These are phyloP conservation scores for Gynostemma pentaphyllum DNA, from an alignment of 306 rosid genomes.

Conservation along the genomic window DNA sequence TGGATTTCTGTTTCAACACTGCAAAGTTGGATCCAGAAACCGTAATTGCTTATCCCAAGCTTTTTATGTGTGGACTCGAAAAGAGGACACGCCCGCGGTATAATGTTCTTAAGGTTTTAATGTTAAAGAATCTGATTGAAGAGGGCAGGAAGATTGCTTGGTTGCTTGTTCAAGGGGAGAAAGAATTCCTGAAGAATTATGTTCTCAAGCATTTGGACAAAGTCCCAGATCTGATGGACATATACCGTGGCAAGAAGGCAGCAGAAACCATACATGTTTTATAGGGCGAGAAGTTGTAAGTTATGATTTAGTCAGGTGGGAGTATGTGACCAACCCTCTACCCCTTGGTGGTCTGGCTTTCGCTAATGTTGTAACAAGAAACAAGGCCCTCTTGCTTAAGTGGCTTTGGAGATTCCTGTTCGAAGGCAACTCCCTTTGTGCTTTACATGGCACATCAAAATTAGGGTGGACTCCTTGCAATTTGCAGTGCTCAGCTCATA, in stretches of 20 bases:
- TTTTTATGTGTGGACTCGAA: background rate
- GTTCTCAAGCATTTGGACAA: background rate
- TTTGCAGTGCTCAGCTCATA: no score
- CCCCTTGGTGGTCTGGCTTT: no score
- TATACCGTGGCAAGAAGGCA: background rate
- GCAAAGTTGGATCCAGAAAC: background rate
- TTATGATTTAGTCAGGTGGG: no score
- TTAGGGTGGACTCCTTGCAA: no score
- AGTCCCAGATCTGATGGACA: background rate
- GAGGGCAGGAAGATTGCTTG: background rate
- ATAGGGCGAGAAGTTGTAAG: background rate
- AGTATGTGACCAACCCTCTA: no score
- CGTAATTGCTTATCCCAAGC: background rate
- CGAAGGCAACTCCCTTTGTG: no score
- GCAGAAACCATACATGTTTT: background rate
- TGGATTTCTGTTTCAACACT: conserved; percentile 6
- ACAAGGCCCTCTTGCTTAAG: no score
- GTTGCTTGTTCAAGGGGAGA: background rate
- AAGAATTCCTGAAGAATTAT: background rate
- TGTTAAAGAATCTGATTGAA: background rate
- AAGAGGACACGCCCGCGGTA: conserved; percentile 1
- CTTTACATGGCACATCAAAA: no score
- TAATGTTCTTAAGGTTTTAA: conserved; percentile 5
- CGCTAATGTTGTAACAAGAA: no score
- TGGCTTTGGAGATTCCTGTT: no score